Conservation (phyloP, 2,329 filamentous ascomycete species). For the Rutstroemia sydowiana region DNA sequence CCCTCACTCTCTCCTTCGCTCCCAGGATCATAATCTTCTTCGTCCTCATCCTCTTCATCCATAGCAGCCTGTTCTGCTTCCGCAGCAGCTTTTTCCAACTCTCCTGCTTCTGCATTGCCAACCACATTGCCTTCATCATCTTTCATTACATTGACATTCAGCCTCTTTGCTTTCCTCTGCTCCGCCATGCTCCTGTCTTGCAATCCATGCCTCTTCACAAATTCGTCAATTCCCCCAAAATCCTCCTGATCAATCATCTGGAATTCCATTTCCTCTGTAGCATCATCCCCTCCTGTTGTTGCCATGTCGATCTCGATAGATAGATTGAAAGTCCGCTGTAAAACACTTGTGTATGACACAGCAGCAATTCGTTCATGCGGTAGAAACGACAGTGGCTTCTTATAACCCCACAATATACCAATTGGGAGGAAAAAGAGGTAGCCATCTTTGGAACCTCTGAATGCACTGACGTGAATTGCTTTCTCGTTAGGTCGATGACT, state of each 20-base stretch:
- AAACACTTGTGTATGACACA: slow-evolving; percentile 59
- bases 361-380: slow-evolving; percentile 53
- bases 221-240: slow-evolving; percentile 56
- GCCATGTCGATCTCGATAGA: slow-evolving; percentile 49
- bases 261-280: slow-evolving; percentile 55
- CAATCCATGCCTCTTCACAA: slow-evolving; percentile 52
- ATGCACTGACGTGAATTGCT: slow-evolving; percentile 59
- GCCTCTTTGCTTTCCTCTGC: slow-evolving; percentile 54
- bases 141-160: slow-evolving; percentile 46
- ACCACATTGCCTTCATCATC: slow-evolving; percentile 36
- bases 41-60: slow-evolving; percentile 55
- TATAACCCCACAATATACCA: slow-evolving; percentile 64
- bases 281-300: slow-evolving; percentile 34
- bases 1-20: slow-evolving; percentile 34
- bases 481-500: slow-evolving; percentile 51
- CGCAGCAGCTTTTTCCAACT: slow-evolving; percentile 26
- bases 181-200: slow-evolving; percentile 65
- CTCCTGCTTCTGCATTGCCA: slow-evolving; percentile 33
- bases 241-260: slow-evolving; percentile 64
- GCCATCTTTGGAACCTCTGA: slow-evolving; percentile 61
- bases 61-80: slow-evolving; percentile 38
- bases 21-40: slow-evolving; percentile 57
- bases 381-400: slow-evolving; percentile 60
- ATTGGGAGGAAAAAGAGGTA: slow-evolving; percentile 60
- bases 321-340: slow-evolving; percentile 63